These are phyloP conservation scores for Pistacia atlantica DNA, from an alignment of 345 rosid genomes.

Conservation along the genomic window DNA sequence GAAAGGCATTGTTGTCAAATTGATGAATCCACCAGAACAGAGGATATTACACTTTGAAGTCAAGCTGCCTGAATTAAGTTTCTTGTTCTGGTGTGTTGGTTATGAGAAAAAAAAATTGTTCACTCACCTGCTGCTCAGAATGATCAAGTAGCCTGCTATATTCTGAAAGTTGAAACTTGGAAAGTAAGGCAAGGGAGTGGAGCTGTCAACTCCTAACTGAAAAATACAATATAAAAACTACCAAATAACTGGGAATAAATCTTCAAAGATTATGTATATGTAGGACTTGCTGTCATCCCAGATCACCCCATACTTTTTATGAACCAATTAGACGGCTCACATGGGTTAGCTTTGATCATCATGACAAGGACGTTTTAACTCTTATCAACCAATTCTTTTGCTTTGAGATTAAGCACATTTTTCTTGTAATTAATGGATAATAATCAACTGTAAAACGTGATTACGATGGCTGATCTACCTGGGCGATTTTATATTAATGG, in stretches of 20 bases:
- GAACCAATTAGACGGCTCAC: no score
- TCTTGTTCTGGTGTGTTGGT: conserved; percentile 1
- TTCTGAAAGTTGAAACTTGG: conserved; percentile 28
- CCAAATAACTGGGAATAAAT: neutral
- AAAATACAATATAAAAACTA: neutral
- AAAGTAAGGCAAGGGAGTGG: conserved; percentile 15
- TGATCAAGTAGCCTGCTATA: neutral
- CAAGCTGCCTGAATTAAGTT: neutral
- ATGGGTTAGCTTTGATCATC: neutral
- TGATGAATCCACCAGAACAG: neutral
- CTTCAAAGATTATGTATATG: neutral
- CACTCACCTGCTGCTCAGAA: neutral
- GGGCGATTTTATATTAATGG: neutral
- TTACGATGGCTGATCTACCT: conserved; percentile 1
- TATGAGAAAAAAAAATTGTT: neutral
- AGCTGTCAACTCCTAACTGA: conserved; percentile 21
- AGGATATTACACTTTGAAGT: neutral
- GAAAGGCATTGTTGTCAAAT: neutral
- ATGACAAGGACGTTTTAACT: conserved; percentile 28
- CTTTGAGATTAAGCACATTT: conserved; percentile 21
- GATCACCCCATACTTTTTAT: no score
- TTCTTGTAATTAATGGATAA: neutral
- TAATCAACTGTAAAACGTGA: neutral
- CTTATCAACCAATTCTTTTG: conserved; percentile 12
- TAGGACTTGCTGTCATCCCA: no score